Evolutionary conservation across 108 stramenopile genomes (phyloP), one percentile per base, ranked within the genome.

Genomic region (Schizochytrium sp.): DNA sequence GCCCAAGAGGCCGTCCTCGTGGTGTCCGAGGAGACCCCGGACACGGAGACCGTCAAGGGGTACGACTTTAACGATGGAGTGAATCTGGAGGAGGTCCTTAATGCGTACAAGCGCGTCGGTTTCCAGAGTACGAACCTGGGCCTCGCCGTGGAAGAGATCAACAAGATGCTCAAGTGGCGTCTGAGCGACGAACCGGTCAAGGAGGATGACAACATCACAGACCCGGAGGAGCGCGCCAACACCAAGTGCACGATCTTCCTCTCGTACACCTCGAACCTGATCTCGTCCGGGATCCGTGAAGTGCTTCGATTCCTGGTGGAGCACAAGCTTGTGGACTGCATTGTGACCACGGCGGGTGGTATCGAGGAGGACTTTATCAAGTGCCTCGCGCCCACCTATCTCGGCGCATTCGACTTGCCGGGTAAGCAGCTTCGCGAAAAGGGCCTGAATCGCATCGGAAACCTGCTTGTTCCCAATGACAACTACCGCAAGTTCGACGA

Each of bases 301-400:
- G 96, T 97, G 21, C 95, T 99, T 57, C 92, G 93, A 16, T 99
- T 96, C 90, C 88, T 99, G 23, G 96, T 95, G 28, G 91, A 98
- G 93, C 96, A 99, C 92, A 95, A 95, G 87, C 95, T 99, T 97
- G 98, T 99, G 14, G 98, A 98, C 91, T 94, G 93, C 28, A 94
- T 99, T 72, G 97, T 98, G 6, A 99, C 98, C 41, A 99, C 99
- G 12, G 98, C 97, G 5, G 99, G 99, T 4, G 99, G 98, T 3
- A 95, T 99, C 89, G 99, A 99, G 93, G 99, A 99, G 90, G 99
- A 99, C 92, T 92, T 99, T 53, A 97, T 99, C 72, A 99, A 99
- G 92, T 99, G 99, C 93, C 94, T 99, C 60, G 95, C 96, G 63
- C 97, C 96, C 12, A 98, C 98, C 0, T 98, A 95, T 91, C 93